phyloP scores from a whole-genome alignment of 2,329 filamentous ascomycete species.

The Fusarium guadeloupense region DNA sequence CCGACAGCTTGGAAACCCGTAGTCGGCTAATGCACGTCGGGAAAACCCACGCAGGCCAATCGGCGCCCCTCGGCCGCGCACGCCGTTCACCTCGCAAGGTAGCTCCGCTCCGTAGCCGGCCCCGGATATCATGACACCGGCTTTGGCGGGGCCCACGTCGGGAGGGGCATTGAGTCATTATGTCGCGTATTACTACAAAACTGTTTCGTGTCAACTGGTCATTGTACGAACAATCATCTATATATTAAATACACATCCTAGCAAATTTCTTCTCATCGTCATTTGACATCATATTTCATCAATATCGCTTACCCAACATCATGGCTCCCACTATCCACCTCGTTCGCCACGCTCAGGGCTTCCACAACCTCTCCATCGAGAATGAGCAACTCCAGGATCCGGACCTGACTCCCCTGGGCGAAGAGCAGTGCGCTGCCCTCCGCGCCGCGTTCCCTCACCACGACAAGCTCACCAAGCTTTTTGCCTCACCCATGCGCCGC shows the following conservation, averaged over 20 bases:
- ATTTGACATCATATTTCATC: background rate
- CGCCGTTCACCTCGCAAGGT: conserved; percentile 30
- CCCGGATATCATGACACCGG: conserved; percentile 32
- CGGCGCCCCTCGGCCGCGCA: conserved; percentile 31
- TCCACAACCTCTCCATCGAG: conserved; percentile 77
- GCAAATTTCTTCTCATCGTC: background rate
- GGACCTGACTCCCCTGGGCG: conserved; percentile 77
- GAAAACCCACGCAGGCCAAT: conserved; percentile 30
- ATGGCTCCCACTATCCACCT: conserved; percentile 70
- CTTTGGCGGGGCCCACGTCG: conserved; percentile 18
- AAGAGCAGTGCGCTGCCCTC: conserved; percentile 76
- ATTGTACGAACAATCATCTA: background rate
- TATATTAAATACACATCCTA: background rate
- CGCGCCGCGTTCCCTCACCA: conserved; percentile 71
- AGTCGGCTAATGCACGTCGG: conserved; percentile 16
- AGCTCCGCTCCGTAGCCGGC: conserved; percentile 38
- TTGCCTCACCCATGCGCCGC: conserved; percentile 81
- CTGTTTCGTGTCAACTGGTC: background rate
- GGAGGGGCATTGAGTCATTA: conserved; percentile 34
- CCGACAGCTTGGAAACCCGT: conserved; percentile 7
- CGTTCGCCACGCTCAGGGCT: conserved; percentile 80
- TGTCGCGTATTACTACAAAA: conserved; percentile 5
- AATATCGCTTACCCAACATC: conserved; percentile 21
- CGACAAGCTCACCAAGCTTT: conserved; percentile 71
- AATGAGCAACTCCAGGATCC: conserved; percentile 83